Evolutionary conservation across 106 monocot genomes (phyloP), one percentile per base, ranked within the genome.

Genomic region (Allium sativum): DNA sequence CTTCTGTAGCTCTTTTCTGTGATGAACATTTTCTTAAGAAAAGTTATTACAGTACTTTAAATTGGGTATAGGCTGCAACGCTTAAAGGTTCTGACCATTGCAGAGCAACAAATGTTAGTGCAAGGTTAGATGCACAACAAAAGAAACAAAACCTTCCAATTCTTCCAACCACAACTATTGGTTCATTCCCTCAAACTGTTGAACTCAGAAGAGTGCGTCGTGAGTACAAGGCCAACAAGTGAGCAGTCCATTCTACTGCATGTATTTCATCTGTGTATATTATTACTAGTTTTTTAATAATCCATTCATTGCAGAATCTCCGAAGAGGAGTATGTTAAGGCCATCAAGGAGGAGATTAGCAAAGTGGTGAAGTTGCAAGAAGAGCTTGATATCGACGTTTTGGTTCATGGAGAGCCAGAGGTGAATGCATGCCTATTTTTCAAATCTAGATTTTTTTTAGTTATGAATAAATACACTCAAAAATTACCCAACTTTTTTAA

Each of bases 111-210:
- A 64, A 64, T 64, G 64, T 64, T 14, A 64, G 48, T 12, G 50
- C 64, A 1, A 64, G 64, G 51, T 51, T 64, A 40, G 64, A 64
- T 51, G 64, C 64, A 50, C 64, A 64, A 18, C 64, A 64, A 50
- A 64, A 64, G 50, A 64, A 64, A 8, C 50, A 48, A 18, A 64
- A 64, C 50, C 48, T 64, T 48, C 64, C 64, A 13, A 18, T 64
- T 50, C 64, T 64, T 50, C 64, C 64, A 48, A 64, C 64, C 64
- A 64, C 64, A 10, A 64, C 64, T 51, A 64, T 64, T 64, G 64
- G 64, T 51, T 64, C 64, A 20, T 64, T 64, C 64, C 64, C 64
- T 64, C 64, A 64, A 40, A 64, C 64, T 6, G 44, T 64, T 8
- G 64, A 64, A 22, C 64, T 64, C 22, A 46, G 64, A 21, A 64